phyloP scores from a whole-genome alignment of 1,284 basidiomycete species.

The Cutaneotrichosporon sp. region DNA sequence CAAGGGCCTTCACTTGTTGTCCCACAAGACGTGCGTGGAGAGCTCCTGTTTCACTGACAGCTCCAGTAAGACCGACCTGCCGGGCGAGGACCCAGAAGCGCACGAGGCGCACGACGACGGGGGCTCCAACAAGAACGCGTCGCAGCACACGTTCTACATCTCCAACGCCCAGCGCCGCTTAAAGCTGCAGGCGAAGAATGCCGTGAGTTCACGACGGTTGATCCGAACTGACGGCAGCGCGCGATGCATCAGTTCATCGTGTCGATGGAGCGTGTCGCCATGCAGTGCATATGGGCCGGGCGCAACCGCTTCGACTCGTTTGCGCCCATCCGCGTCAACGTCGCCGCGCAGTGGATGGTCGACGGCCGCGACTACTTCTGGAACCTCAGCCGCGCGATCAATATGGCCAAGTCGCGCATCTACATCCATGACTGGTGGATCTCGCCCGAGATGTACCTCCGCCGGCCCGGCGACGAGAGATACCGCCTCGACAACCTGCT shows the following conservation, averaged over 20 bases:
- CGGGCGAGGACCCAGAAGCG: constrained; percentile 1
- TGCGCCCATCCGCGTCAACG: constrained; percentile 89
- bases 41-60: not conserved
- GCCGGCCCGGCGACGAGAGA: constrained; percentile 77
- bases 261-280: constrained; percentile 79
- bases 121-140: constrained; percentile 41
- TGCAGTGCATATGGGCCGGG: constrained; percentile 75
- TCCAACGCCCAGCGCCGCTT: constrained; percentile 86
- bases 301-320: constrained; percentile 91
- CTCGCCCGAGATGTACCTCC: constrained; percentile 72
- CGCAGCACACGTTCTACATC: constrained; percentile 89
- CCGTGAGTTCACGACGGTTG: constrained; percentile 58
- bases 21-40: constrained; percentile 24
- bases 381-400: constrained; percentile 92
- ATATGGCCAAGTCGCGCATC: constrained; percentile 83
- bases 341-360: constrained; percentile 97
- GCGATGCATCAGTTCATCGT: constrained; percentile 99
- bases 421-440: constrained; percentile 96
- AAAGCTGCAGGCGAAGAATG: constrained; percentile 85
- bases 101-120: constrained; percentile 33
- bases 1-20: constrained; percentile 44
- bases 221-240: constrained; percentile 59
- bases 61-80: not conserved
- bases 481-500: constrained; percentile 88
- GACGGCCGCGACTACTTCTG: constrained; percentile 98